Evolutionary conservation across 2,329 filamentous ascomycete genomes (phyloP), one percentile per base, ranked within the genome.

Genomic region (Pestalotiopsis fici): DNA sequence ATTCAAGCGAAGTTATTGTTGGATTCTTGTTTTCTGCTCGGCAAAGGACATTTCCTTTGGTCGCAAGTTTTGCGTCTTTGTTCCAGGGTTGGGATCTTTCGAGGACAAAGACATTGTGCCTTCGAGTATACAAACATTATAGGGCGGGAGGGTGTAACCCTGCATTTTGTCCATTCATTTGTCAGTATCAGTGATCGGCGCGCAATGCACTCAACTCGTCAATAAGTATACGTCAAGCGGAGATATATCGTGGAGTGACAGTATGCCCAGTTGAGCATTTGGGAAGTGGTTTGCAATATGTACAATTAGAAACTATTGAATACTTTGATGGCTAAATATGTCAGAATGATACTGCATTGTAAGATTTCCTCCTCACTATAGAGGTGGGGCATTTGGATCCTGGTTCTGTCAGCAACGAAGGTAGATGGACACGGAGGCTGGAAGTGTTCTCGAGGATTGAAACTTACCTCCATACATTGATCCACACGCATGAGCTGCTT

Each of bases 401-500:
- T 50, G 43, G 4, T 50, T n/a, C 15, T 9, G 4, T 50, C 9
- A 50, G 43, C 21, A 23, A 23, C 2, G 43, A 50, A 23, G n/a
- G 18, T 7, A 9, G 4, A 50, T n/a, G n/a, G 43, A 47, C 15
- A 0, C 6, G 7, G 31, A 35, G 31, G 31, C 31, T 9, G 43
- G n/a, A 23, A 6, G 1, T 21, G 18, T 50, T 50, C 43, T 35
- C 31, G 6, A 23, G 87, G 87, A 76, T 91, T 11, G 11, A 23
- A 3, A 50, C 43, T 9, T 23, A 50, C 89, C 78, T 86, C 83
- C 83, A 91, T 82, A 73, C 89, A 91, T 78, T 91, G 89, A 73
- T 91, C 89, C 57, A 91, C 85, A 54, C 89, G 83, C 89, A 91
- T 91, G 54, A 91, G 81, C 75, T 86, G 82, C 81, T 90, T 89